Percentiles rank a stretch among this genome's conserved stretches.
These are phyloP conservation scores for Mycena rebaudengoi DNA, from an alignment of 768 basidiomycete species.

Conservation along the genomic window DNA sequence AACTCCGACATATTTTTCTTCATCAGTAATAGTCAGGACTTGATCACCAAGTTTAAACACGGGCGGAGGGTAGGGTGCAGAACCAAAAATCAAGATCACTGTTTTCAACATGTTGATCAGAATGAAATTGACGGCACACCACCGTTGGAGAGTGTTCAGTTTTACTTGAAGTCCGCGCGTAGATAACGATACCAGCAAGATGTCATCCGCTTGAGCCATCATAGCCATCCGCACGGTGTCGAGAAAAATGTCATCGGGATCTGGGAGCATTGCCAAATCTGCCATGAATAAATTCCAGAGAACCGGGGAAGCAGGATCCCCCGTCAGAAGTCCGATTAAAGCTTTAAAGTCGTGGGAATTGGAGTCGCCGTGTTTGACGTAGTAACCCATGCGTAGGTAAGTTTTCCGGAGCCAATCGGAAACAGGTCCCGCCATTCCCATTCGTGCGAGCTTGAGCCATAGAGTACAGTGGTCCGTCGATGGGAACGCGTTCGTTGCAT, in stretches of 20 bases:
- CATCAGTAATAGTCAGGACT: no score
- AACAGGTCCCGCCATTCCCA: constrained; percentile 27
- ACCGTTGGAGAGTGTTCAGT: no score
- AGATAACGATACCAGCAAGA: no score
- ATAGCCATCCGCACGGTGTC: no score
- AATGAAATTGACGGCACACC: no score
- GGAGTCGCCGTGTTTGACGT: constrained; percentile 21
- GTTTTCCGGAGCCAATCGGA: constrained; percentile 29
- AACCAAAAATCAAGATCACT: constrained; percentile 27
- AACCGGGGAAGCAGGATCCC: constrained; percentile 36
- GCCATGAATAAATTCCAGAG: constrained; percentile 36
- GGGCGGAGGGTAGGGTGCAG: no score
- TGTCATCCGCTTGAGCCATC: no score
- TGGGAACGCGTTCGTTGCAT: constrained; percentile 39
- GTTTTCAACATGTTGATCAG: constrained; percentile 35
- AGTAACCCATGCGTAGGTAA: constrained; percentile 25
- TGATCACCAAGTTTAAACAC: no score
- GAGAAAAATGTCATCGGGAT: constrained; percentile 31
- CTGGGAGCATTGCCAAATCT: constrained; percentile 20
- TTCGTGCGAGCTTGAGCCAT: constrained; percentile 32
- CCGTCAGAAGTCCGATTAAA: constrained; percentile 35
- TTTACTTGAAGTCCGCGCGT: no score
- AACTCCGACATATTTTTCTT: no score
- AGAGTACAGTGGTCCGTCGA: constrained; percentile 18
- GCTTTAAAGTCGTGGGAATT: constrained; percentile 26